Percentiles rank a stretch among this genome's conserved stretches.
phyloP scores from a whole-genome alignment of 2,329 filamentous ascomycete genomes.

The Alternaria sp. region DNA sequence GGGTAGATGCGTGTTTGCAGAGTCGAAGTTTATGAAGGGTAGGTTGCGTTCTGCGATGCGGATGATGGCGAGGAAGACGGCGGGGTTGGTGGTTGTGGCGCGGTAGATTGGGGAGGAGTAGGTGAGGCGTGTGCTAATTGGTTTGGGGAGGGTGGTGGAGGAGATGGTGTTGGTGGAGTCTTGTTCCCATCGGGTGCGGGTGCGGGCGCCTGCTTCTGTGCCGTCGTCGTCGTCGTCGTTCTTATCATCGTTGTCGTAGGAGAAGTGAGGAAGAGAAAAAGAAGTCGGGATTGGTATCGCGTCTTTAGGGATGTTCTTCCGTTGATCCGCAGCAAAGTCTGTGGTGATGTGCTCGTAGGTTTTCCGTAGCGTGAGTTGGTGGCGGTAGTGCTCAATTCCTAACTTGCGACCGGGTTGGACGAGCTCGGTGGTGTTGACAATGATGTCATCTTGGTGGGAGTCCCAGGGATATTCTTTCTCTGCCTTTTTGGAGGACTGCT shows the following conservation, averaged over 20 bases:
- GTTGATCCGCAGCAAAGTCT: neutral
- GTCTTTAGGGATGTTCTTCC: neutral
- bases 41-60: constrained; percentile 34
- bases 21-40: constrained; percentile 28
- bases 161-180: neutral
- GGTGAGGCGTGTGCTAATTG: neutral
- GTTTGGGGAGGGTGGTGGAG: constrained; percentile 9
- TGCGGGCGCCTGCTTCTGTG: neutral
- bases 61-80: constrained; percentile 33
- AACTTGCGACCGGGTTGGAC: neutral
- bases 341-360: constrained; percentile 8
- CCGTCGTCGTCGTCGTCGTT: neutral
- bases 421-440: constrained; percentile 29
- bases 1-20: constrained; percentile 30
- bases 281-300: neutral
- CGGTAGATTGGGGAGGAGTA: constrained; percentile 24
- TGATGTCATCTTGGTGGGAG: constrained; percentile 24
- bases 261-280: neutral
- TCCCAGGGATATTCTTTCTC: constrained; percentile 19
- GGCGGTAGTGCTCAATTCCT: constrained; percentile 19
- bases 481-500: neutral
- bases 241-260: no score
- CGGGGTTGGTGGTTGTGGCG: constrained; percentile 26
- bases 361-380: constrained; percentile 8
- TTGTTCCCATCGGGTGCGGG: no score